Conservation (phyloP, 352 stramenopile species). For the Phytophthora meadii region DNA sequence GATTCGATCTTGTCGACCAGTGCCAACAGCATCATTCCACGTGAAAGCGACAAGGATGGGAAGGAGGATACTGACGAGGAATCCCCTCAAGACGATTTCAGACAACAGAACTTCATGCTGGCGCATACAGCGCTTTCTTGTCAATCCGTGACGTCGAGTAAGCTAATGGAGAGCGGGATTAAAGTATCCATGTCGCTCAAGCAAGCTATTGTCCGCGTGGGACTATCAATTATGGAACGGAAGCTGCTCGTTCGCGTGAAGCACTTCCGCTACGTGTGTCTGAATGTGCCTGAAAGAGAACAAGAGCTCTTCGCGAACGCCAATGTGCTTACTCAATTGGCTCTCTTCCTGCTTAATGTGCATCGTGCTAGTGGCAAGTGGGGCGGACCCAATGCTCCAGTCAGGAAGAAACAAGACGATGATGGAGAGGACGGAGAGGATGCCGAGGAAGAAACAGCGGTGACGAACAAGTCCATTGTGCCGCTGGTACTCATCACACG, state of each 20-base stretch:
- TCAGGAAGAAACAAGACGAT: constrained; percentile 40
- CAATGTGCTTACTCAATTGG: constrained; percentile 93
- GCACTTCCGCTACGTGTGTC: constrained; percentile 97
- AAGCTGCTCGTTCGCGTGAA: constrained; percentile 95
- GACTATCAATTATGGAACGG: constrained; percentile 95
- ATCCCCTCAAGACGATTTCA: constrained; percentile 58
- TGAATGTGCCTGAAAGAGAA: constrained; percentile 87
- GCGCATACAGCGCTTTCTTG: constrained; percentile 77
- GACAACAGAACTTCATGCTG: constrained; percentile 85
- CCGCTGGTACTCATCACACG: constrained; percentile 82
- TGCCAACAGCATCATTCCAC: constrained; percentile 5
- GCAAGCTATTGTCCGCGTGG: constrained; percentile 93
- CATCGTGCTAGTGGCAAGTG: constrained; percentile 96
- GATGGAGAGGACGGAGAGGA: constrained; percentile 46
- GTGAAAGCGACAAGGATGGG: constrained; percentile 10
- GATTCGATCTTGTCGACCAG: constrained; percentile 31
- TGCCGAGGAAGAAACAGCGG: constrained; percentile 41
- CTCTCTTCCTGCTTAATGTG: constrained; percentile 95
- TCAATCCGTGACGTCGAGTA: constrained; percentile 68
- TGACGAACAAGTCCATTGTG: constrained; percentile 64
- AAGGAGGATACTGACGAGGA: constrained; percentile 22
- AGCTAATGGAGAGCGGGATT: constrained; percentile 93
- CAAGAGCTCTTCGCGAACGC: constrained; percentile 94
- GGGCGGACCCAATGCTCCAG: constrained; percentile 51
- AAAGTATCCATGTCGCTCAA: constrained; percentile 96